Percentiles rank a stretch among this genome's conserved stretches.
phyloP scores from a whole-genome alignment of 1,139 yeast species.

The Pneumocystis carinii region DNA sequence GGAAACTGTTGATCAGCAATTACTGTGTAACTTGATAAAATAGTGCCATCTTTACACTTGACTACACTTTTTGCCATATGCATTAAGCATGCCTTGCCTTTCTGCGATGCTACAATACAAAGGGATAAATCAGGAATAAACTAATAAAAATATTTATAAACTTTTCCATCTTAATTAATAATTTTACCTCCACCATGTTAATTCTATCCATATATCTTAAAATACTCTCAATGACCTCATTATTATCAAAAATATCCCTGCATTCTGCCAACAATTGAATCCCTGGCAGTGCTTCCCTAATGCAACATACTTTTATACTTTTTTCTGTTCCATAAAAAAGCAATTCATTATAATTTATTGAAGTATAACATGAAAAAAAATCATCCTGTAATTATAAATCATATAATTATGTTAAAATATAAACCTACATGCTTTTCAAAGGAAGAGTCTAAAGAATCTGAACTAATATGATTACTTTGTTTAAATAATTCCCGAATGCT shows the following conservation, averaged over 20 bases:
- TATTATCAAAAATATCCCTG: not conserved
- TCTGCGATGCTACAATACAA: constrained; percentile 37
- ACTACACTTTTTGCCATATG: constrained; percentile 30
- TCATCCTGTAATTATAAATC: not conserved
- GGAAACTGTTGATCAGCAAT: not conserved
- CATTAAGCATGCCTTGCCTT: constrained; percentile 47
- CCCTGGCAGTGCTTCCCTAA: not conserved
- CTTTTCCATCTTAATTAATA: not conserved
- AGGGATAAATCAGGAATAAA: constrained; percentile 39
- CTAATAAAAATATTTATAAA: constrained; percentile 17
- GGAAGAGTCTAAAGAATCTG: not conserved
- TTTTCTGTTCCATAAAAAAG: not conserved
- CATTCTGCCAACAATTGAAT: not conserved
- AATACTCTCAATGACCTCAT: not conserved
- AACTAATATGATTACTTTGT: not conserved
- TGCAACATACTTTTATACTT: not conserved
- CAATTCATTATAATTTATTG: not conserved
- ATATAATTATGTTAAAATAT: not conserved
- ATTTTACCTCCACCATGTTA: not conserved
- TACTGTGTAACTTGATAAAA: not conserved
- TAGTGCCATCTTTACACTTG: not conserved
- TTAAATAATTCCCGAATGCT: not conserved
- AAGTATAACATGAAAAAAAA: not conserved
- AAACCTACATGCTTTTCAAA: not conserved
- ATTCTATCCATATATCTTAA: not conserved